These are phyloP conservation scores for Hemisphaericaspora xylofermentans DNA, from an alignment of 1,139 yeast genomes.

Conservation along the genomic window DNA sequence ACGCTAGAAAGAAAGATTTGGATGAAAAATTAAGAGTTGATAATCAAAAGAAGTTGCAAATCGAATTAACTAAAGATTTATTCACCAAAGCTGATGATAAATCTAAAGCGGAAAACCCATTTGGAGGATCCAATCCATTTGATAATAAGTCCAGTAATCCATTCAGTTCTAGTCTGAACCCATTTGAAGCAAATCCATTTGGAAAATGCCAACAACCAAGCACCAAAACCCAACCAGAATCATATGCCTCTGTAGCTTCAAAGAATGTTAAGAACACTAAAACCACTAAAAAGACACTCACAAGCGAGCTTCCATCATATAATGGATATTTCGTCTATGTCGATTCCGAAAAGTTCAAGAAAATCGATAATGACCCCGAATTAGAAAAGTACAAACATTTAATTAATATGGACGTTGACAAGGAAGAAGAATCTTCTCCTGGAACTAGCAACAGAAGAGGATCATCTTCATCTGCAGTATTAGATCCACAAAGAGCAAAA, in stretches of 20 bases:
- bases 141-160: conserved; percentile 12
- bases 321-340: conserved; percentile 69
- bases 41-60: conserved; percentile 39
- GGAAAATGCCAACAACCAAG: conserved; percentile 11
- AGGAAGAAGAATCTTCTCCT: conserved; percentile 29
- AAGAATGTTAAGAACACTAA: conserved; percentile 15
- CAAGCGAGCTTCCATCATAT: conserved; percentile 43
- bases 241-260: conserved; percentile 29
- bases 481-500: conserved; percentile 40
- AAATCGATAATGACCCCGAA: conserved; percentile 34
- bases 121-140: conserved; percentile 34
- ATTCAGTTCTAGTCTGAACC: conserved; percentile 7
- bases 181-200: conserved; percentile 8
- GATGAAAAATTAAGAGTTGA: conserved; percentile 45
- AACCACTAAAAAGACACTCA: conserved; percentile 11
- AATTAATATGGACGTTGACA: conserved; percentile 48
- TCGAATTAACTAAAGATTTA: conserved; percentile 46
- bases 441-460: conserved; percentile 11
- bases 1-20: conserved; percentile 32
- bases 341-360: conserved; percentile 60
- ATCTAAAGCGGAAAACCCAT: conserved; percentile 26
- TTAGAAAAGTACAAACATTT: conserved; percentile 49
- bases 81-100: conserved; percentile 23
- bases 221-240: conserved; percentile 8
- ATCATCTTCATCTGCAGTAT: conserved; percentile 22